Base-by-base conservation (phyloP, 495 filamentous ascomycete genomes). In the Bacidia rubella region DNA sequence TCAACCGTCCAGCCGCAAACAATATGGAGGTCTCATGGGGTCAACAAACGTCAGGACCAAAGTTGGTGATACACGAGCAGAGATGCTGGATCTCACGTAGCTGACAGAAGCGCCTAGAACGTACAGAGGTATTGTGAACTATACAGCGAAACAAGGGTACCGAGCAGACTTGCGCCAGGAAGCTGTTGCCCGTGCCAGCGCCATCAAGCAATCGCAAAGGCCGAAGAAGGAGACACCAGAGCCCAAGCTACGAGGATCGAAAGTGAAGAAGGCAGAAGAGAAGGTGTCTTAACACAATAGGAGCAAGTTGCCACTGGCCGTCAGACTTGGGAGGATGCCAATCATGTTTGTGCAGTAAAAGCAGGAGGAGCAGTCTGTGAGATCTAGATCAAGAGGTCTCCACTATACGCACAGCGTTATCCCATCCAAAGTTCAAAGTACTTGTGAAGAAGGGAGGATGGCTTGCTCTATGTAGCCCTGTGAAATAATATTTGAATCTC, bases 131-230 rank as follows among this genome's bases (percentile, higher is more conserved):
- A 81, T 97, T 63, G 90, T 83, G 66, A 80, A 72, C 73, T 71
- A 71, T 65, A 82, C 82, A 55, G 85, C 88, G 63, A 89, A 86
- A 80, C 74, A 77, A 66, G 75, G 79, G 60, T 93, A 92, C 79
- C 82, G 92, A 65, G 66, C 82, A 61, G 92, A 98, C 66, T 76
- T 98, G 67, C 86, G 88, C 57, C 75, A 81, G 63, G 82, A 81
- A 59, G 89, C 89, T 57, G 83, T 97, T 65, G 76, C 90, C 66
- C 86, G 92, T 61, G 90, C 85, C 59, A 87, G 82, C 66, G 86
- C 87, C 62, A 77, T 97, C 73, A 85, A 85, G 66, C 70, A 75
- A 59, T 83, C 83, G 52, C 86, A 94, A 76, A 72, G 74, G 62
- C 66, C 81, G 52, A 79, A 82, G 73, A 95, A 95, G 81, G 79